Percentiles rank a stretch among this genome's conserved stretches.
Conservation (phyloP, 129 eudicot genomes). For the Centrapalus pauciflorus region DNA sequence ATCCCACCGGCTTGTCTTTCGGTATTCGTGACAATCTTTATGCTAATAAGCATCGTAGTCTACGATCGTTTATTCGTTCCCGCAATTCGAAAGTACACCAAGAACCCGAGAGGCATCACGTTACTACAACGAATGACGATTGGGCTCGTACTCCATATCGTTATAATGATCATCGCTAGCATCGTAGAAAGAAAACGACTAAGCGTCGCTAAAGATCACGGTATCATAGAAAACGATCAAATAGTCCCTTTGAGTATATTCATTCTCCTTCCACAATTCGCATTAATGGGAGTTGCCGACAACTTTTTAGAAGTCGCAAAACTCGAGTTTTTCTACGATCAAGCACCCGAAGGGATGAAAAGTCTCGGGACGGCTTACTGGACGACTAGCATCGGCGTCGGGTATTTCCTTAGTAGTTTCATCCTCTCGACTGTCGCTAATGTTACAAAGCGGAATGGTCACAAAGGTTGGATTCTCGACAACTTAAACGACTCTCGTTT, state of each 20-base stretch:
- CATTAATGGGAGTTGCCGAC: conserved; percentile 76
- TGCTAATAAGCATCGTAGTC: conserved; percentile 54
- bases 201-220: conserved; percentile 53
- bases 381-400: conserved; percentile 56
- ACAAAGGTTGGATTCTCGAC: conserved; percentile 69
- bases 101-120: conserved; percentile 83
- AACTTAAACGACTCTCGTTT: conserved; percentile 81
- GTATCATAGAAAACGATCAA: conserved; percentile 32
- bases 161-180: conserved; percentile 63
- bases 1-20: conserved; percentile 78
- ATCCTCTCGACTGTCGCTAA: conserved; percentile 56
- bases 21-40: conserved; percentile 61
- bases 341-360: conserved; percentile 90
- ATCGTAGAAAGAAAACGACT: conserved; percentile 56
- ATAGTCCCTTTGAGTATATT: conserved; percentile 68
- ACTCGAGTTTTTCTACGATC: conserved; percentile 89
- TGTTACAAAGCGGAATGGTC: conserved; percentile 50
- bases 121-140: conserved; percentile 83
- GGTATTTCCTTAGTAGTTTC: conserved; percentile 67
- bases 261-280: conserved; percentile 65
- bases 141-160: conserved; percentile 55
- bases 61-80: conserved; percentile 70
- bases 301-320: conserved; percentile 68
- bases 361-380: conserved; percentile 82
- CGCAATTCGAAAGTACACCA: conserved; percentile 45